A percentile compares a stretch with the other conserved stretches of the same genome.
Evolutionary conservation across 495 filamentous ascomycete genomes (phyloP).

Genomic region (Xylaria nigripes): DNA sequence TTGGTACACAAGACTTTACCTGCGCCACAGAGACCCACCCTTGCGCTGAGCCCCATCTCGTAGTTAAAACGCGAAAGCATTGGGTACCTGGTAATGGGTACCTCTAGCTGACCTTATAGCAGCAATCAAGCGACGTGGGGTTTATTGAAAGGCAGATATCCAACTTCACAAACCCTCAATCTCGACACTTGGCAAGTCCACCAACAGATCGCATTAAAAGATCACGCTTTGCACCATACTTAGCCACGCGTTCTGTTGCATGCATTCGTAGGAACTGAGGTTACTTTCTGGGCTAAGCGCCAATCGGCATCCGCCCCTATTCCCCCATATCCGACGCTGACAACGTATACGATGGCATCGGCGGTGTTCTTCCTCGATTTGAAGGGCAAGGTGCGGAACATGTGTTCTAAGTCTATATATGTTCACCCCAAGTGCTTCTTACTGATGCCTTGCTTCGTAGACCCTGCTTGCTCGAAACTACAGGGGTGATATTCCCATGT

Average conservation of each 20-base stretch:
- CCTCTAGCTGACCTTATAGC: not conserved
- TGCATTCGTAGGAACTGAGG: slow-evolving; percentile 13
- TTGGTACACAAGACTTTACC: too few relatives aligned
- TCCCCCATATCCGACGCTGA: slow-evolving; percentile 12
- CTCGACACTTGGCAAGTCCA: not conserved
- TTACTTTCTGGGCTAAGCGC: slow-evolving; percentile 20
- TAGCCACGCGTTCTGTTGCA: slow-evolving; percentile 7
- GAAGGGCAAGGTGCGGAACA: slow-evolving; percentile 84
- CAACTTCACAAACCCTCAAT: not conserved
- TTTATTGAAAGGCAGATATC: slow-evolving; percentile 14
- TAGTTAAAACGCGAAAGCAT: not conserved
- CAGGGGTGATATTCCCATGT: slow-evolving; percentile 98
- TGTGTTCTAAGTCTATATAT: not conserved
- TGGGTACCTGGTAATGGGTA: not conserved
- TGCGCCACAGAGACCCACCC: too few relatives aligned
- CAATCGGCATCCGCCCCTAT: slow-evolving; percentile 18
- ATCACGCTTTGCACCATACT: not conserved
- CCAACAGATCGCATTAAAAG: not conserved
- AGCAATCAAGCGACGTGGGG: slow-evolving; percentile 21
- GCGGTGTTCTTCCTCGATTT: slow-evolving; percentile 98
- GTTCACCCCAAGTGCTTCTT: not conserved
- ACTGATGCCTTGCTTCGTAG: slow-evolving; percentile 35
- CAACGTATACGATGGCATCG: slow-evolving; percentile 69
- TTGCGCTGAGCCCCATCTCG: too few relatives aligned
- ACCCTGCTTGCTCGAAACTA: slow-evolving; percentile 98